phyloP scores from a whole-genome alignment of 139 green algal genomes.

The Chlorella sp. region DNA sequence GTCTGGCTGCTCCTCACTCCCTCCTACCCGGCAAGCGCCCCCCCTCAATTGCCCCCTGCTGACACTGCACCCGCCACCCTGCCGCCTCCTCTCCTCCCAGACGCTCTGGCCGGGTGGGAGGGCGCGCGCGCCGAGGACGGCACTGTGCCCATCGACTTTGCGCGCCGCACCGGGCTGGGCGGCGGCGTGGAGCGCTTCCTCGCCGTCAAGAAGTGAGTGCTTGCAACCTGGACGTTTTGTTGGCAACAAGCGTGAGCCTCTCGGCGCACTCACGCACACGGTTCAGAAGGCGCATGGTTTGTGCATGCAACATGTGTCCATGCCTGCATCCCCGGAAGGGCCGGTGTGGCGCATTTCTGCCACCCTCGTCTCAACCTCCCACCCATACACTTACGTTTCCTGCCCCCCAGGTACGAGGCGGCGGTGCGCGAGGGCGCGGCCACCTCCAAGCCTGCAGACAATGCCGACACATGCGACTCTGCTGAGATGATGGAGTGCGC shows the following conservation, averaged over 20 bases:
- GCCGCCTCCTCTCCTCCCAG: neutral
- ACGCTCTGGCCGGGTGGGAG: slow-evolving; percentile 42
- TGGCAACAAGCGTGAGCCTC: no score
- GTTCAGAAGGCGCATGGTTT: no score
- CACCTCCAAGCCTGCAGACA: neutral
- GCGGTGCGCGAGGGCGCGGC: neutral
- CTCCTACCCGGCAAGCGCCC: neutral
- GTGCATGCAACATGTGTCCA: no score
- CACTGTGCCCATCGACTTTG: slow-evolving; percentile 44
- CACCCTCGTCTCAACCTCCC: no score
- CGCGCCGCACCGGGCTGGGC: slow-evolving; percentile 15
- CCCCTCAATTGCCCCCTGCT: no score
- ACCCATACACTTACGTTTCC: no score
- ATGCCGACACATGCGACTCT: neutral
- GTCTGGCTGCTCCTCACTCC: neutral
- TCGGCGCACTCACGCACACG: no score
- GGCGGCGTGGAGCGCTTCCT: slow-evolving; percentile 41
- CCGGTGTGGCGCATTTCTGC: no score
- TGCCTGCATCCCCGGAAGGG: no score
- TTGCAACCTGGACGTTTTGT: no score
- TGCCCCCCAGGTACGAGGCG: neutral
- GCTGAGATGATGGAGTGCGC: neutral
- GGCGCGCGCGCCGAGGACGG: slow-evolving; percentile 38
- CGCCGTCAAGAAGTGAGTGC: neutral
- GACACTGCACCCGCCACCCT: neutral